These are phyloP conservation scores for Balansia obtecta DNA, from an alignment of 2,329 filamentous ascomycete genomes.

Conservation along the genomic window DNA sequence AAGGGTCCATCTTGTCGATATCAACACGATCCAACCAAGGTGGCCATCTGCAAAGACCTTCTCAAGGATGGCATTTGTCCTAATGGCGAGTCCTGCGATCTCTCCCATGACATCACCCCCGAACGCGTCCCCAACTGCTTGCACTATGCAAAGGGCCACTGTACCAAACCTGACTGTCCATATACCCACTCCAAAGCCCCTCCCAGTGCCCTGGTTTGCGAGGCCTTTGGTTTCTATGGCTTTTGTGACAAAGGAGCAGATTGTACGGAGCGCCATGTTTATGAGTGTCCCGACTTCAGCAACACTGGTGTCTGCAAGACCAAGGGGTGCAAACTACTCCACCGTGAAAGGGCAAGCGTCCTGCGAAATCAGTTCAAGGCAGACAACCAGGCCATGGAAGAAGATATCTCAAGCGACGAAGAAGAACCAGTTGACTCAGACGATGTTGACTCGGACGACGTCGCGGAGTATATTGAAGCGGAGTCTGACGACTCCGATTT, in stretches of 20 bases:
- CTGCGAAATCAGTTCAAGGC: slow-evolving; percentile 53
- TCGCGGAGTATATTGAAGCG: slow-evolving; percentile 52
- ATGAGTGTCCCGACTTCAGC: slow-evolving; percentile 91
- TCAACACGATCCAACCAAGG: slow-evolving; percentile 72
- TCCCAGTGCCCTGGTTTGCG: slow-evolving; percentile 68
- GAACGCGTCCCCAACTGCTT: slow-evolving; percentile 80
- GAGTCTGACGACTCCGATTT: slow-evolving; percentile 43
- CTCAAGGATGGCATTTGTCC: slow-evolving; percentile 68
- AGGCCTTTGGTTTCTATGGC: slow-evolving; percentile 70
- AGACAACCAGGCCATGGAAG: slow-evolving; percentile 39
- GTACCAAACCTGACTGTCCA: slow-evolving; percentile 72
- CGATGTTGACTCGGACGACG: slow-evolving; percentile 67
- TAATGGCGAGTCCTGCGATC: slow-evolving; percentile 69
- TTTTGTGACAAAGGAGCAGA: slow-evolving; percentile 74
- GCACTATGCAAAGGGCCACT: slow-evolving; percentile 83
- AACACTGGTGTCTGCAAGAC: slow-evolving; percentile 76
- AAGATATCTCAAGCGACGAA: slow-evolving; percentile 67
- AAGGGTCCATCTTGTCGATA: slow-evolving; percentile 73
- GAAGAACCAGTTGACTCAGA: slow-evolving; percentile 60
- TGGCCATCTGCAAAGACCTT: slow-evolving; percentile 82
- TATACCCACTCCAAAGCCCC: slow-evolving; percentile 78
- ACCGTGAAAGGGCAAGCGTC: slow-evolving; percentile 76
- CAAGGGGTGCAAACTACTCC: slow-evolving; percentile 71
- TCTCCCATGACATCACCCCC: slow-evolving; percentile 76
- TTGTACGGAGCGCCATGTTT: slow-evolving; percentile 75